phyloP scores from a whole-genome alignment of 2,329 filamentous ascomycete genomes.

The Aureobasidium sp. region DNA sequence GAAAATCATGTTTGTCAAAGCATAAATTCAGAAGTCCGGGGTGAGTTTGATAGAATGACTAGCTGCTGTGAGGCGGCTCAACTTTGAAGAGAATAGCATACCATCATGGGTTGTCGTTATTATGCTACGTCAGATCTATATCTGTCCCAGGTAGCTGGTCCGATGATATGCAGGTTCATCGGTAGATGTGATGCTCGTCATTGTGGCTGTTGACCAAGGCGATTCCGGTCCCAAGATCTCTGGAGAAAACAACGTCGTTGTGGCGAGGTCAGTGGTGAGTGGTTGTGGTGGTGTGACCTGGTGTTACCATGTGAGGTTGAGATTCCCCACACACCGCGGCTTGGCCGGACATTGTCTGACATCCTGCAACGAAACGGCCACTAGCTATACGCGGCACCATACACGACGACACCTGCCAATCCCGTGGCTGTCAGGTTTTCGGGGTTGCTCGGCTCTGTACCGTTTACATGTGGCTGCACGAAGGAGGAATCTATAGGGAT shows the following conservation, averaged over 20 bases:
- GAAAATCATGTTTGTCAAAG: neutral
- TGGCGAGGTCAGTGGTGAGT: neutral
- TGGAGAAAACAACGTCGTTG: neutral
- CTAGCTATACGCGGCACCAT: neutral
- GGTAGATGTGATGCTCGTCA: neutral
- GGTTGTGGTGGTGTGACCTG: neutral
- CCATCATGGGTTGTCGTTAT: neutral
- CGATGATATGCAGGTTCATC: conserved; percentile 3
- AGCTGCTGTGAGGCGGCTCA: neutral
- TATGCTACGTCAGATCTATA: neutral
- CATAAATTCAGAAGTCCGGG: neutral
- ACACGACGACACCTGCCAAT: neutral
- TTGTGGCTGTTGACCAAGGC: neutral
- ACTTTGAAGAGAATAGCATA: neutral
- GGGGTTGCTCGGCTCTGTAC: neutral
- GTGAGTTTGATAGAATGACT: neutral
- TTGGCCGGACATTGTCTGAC: neutral
- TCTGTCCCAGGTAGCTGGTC: neutral
- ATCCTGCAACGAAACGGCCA: neutral
- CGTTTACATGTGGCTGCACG: neutral
- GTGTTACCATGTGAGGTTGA: neutral
- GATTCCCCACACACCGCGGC: neutral
- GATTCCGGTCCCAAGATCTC: neutral
- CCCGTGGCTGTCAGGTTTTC: neutral
- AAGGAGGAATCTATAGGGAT: neutral